Conservation (phyloP, 306 rosid species). For the Prunus persica region DNA sequence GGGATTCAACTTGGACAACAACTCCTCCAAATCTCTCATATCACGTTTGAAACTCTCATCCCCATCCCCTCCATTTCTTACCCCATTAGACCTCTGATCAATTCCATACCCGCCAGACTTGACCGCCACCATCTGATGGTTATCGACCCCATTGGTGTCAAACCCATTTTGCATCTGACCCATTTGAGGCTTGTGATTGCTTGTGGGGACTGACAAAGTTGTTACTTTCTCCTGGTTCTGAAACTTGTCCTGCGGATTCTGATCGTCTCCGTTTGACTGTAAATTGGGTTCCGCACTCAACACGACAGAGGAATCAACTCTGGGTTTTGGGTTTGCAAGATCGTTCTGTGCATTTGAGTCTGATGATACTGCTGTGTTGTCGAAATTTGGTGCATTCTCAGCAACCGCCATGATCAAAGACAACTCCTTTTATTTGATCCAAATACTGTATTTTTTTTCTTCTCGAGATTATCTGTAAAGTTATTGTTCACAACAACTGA, state of each 20-base stretch:
- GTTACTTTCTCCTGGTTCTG: conserved; percentile 39
- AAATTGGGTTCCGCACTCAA: conserved; percentile 34
- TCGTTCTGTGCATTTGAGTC: conserved; percentile 43
- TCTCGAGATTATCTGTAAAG: conserved; percentile 29
- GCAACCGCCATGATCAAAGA: conserved; percentile 79
- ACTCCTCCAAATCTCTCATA: conserved; percentile 95
- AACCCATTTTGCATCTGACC: conserved; percentile 68
- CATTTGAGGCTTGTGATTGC: conserved; percentile 48
- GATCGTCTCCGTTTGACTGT: conserved; percentile 47
- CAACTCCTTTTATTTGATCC: conserved; percentile 9
- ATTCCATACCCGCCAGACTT: conserved; percentile 51
- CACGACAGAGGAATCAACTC: conserved; percentile 35
- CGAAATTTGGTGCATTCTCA: conserved; percentile 78
- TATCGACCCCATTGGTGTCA: conserved; percentile 48
- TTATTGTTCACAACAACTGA: conserved; percentile 8
- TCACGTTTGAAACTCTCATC: conserved; percentile 62
- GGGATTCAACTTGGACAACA: conserved; percentile 88
- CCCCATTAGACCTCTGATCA: conserved; percentile 43
- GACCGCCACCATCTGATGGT: conserved; percentile 45
- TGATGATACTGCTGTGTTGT: conserved; percentile 50
- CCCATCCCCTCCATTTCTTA: conserved; percentile 40
- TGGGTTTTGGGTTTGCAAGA: conserved; percentile 60
- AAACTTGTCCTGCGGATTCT: conserved; percentile 40
- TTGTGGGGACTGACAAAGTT: conserved; percentile 36
- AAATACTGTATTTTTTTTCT: conserved; percentile 19